Percentiles rank a stretch among this genome's conserved stretches.
phyloP scores from a whole-genome alignment of 495 filamentous ascomycete species.

The Aspergillus baeticus region DNA sequence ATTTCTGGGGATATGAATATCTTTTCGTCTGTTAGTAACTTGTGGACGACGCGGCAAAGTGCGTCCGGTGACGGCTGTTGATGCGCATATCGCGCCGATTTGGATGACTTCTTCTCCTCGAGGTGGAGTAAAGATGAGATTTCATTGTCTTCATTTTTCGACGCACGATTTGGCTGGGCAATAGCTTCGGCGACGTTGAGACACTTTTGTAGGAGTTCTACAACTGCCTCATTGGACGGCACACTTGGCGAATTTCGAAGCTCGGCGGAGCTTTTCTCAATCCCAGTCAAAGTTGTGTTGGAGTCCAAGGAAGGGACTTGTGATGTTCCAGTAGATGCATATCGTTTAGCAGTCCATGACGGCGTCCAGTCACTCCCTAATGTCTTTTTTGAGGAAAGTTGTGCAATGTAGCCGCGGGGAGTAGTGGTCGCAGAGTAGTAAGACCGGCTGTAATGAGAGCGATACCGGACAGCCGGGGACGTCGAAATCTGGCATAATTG shows the following conservation, averaged over 20 bases:
- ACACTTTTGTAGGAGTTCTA: constrained; percentile 44
- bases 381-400: constrained; percentile 17
- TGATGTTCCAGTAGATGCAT: constrained; percentile 16
- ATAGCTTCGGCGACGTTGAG: constrained; percentile 39
- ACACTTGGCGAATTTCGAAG: constrained; percentile 34
- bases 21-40: constrained; percentile 67
- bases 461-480: constrained; percentile 16
- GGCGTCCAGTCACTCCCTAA: constrained; percentile 1
- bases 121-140: constrained; percentile 52
- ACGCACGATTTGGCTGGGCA: constrained; percentile 29
- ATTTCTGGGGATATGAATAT: constrained; percentile 77
- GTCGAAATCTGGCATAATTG: constrained; percentile 40
- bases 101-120: constrained; percentile 40
- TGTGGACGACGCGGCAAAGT: constrained; percentile 56
- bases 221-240: constrained; percentile 39
- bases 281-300: constrained; percentile 24
- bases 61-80: constrained; percentile 34
- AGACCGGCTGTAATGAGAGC: constrained; percentile 23
- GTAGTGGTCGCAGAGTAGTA: constrained; percentile 10
- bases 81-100: constrained; percentile 18
- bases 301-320: constrained; percentile 7
- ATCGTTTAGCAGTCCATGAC: constrained; percentile 6
- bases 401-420: constrained; percentile 15
- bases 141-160: constrained; percentile 33
- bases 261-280: constrained; percentile 27